Conservation (phyloP, 2,329 filamentous ascomycete genomes). For the Penicillium sp. region DNA sequence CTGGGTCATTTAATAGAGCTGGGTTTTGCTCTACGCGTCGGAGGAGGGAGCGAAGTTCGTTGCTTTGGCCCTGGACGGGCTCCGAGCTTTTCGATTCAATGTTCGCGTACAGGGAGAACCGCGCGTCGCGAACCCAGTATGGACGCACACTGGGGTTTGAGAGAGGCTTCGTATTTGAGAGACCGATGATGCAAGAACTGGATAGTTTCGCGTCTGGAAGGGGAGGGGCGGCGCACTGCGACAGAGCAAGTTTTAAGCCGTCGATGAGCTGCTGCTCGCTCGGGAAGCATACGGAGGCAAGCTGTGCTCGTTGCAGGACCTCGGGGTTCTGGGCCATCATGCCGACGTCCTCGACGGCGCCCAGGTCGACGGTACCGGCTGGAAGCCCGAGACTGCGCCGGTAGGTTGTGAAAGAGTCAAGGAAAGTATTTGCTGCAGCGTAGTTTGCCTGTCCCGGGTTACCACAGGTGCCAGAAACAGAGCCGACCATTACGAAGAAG, state of each 20-base stretch:
- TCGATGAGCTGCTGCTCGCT: constrained; percentile 10
- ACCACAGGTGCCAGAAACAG: constrained; percentile 37
- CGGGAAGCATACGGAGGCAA: not conserved
- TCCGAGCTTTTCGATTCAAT: constrained; percentile 1
- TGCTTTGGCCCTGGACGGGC: not conserved
- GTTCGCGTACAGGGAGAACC: constrained; percentile 16
- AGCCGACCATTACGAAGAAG: constrained; percentile 19
- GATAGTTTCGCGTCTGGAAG: not conserved
- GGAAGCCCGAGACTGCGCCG: constrained; percentile 25
- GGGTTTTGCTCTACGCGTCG: not conserved
- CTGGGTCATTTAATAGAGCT: constrained; percentile 12
- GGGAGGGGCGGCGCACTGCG: not conserved
- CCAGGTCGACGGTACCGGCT: constrained; percentile 24
- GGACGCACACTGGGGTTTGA: constrained; percentile 9
- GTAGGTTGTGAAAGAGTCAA: constrained; percentile 26
- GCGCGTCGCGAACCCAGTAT: constrained; percentile 16
- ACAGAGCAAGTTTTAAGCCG: not conserved
- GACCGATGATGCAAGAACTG: constrained; percentile 4
- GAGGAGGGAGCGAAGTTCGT: constrained; percentile 3
- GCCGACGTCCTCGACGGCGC: constrained; percentile 32
- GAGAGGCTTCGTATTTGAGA: constrained; percentile 17
- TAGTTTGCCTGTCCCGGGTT: constrained; percentile 42
- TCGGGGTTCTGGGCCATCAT: not conserved
- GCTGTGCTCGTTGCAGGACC: not conserved
- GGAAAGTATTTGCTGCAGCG: constrained; percentile 28